phyloP scores from a whole-genome alignment of 1,284 basidiomycete genomes.

The Leccinum subspadiceum region DNA sequence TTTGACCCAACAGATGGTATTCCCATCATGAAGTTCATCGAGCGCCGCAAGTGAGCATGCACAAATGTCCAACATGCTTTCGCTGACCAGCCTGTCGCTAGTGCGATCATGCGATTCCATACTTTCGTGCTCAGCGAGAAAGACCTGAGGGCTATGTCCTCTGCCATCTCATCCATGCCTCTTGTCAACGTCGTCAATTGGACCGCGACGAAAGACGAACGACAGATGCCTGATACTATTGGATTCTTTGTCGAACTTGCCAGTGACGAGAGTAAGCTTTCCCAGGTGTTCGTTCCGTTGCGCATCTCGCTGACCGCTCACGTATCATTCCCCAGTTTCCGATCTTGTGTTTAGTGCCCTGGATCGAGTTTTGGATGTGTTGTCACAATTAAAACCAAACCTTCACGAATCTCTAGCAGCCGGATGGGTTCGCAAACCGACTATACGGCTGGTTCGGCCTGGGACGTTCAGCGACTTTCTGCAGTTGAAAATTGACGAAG shows the following conservation, averaged over 20 bases:
- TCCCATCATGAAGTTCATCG: conserved; percentile 21
- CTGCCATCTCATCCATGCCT: background rate
- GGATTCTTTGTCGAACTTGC: too few species aligned
- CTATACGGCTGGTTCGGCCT: too few species aligned
- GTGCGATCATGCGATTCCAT: background rate
- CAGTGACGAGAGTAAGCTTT: too few species aligned
- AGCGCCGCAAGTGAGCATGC: conserved; percentile 12
- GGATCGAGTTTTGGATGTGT: too few species aligned
- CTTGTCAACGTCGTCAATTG: background rate
- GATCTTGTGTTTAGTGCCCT: too few species aligned
- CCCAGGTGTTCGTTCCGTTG: too few species aligned
- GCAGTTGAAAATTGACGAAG: background rate
- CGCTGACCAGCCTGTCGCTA: background rate
- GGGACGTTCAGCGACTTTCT: background rate
- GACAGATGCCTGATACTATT: too few species aligned
- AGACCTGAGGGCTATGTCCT: background rate
- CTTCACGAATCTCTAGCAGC: too few species aligned
- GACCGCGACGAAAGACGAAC: background rate
- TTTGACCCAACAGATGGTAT: conserved; percentile 22
- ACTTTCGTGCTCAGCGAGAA: too few species aligned
- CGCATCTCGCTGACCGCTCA: too few species aligned
- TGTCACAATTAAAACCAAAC: too few species aligned
- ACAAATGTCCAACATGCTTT: background rate
- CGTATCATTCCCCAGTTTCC: too few species aligned
- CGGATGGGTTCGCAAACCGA: background rate